Evolutionary conservation across 2,329 filamentous ascomycete species (phyloP).

Genomic region (Myriosclerotinia curreyana): DNA sequence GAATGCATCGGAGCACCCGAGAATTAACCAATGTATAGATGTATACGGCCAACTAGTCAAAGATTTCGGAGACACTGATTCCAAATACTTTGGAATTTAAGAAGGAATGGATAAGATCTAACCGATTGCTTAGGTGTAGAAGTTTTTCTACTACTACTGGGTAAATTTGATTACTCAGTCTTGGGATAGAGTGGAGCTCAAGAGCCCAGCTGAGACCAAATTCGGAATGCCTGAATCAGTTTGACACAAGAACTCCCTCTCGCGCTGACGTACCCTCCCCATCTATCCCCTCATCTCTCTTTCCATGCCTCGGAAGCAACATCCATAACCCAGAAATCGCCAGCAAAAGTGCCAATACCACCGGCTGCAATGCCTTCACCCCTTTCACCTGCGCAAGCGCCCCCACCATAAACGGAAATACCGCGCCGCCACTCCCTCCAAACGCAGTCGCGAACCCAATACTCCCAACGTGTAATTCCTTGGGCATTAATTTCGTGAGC

Average conservation of each 20-base stretch:
- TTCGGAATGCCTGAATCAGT: neutral
- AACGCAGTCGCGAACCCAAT: constrained; percentile 80
- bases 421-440: constrained; percentile 62
- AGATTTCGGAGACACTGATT: too few species aligned
- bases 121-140: too few species aligned
- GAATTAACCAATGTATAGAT: too few species aligned
- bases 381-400: constrained; percentile 60
- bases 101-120: too few species aligned
- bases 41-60: too few species aligned
- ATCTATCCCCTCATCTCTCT: constrained; percentile 29
- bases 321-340: constrained; percentile 49
- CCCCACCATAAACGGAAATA: constrained; percentile 64
- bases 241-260: neutral
- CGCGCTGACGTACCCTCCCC: constrained; percentile 23
- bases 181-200: neutral
- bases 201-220: neutral
- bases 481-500: constrained; percentile 70
- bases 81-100: too few species aligned
- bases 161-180: too few species aligned
- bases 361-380: constrained; percentile 56
- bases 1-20: too few species aligned
- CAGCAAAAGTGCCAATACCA: constrained; percentile 50
- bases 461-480: constrained; percentile 69
- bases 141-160: too few species aligned
- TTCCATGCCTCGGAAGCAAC: constrained; percentile 40